Conservation (phyloP, 1,139 yeast species). For the Debaryomycetaceae sp. region DNA sequence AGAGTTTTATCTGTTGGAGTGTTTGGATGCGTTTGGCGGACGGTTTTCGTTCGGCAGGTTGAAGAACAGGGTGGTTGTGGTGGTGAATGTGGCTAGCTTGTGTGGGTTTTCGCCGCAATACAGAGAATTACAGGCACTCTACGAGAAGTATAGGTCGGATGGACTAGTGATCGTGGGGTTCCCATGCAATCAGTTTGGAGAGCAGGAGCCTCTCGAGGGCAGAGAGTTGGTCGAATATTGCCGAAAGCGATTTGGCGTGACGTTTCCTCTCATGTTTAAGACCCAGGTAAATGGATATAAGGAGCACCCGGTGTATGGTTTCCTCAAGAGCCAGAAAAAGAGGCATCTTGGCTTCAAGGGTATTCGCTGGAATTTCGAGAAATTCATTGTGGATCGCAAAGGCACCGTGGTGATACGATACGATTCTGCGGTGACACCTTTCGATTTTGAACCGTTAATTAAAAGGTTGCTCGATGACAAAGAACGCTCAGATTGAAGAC, state of each 20-base stretch:
- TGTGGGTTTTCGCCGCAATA: constrained; percentile 47
- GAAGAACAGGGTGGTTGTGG: constrained; percentile 31
- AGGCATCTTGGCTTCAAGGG: constrained; percentile 77
- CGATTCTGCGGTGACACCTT: constrained; percentile 68
- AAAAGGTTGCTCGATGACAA: constrained; percentile 34
- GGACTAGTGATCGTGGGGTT: constrained; percentile 39
- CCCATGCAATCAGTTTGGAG: constrained; percentile 54
- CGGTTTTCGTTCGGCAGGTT: constrained; percentile 17
- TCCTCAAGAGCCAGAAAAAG: constrained; percentile 22
- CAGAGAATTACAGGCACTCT: constrained; percentile 29
- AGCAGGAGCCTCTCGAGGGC: constrained; percentile 79
- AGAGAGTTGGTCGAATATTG: constrained; percentile 65
- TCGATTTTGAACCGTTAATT: constrained; percentile 47
- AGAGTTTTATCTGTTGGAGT: constrained; percentile 16
- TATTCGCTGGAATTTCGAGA: constrained; percentile 94
- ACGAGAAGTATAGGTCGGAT: constrained; percentile 25
- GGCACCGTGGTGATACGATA: constrained; percentile 76
- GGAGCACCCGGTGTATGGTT: constrained; percentile 27
- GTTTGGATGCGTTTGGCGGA: constrained; percentile 12
- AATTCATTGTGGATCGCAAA: constrained; percentile 67
- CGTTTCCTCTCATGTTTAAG: constrained; percentile 39
- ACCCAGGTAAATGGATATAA: constrained; percentile 33
- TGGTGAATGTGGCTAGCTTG: constrained; percentile 44
- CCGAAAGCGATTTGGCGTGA: constrained; percentile 58
- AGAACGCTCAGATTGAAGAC: too few relatives aligned